Percentiles rank a stretch among this genome's conserved stretches.
These are phyloP conservation scores for Hysterium pulicare DNA, from an alignment of 2,329 filamentous ascomycete genomes.

Conservation along the genomic window DNA sequence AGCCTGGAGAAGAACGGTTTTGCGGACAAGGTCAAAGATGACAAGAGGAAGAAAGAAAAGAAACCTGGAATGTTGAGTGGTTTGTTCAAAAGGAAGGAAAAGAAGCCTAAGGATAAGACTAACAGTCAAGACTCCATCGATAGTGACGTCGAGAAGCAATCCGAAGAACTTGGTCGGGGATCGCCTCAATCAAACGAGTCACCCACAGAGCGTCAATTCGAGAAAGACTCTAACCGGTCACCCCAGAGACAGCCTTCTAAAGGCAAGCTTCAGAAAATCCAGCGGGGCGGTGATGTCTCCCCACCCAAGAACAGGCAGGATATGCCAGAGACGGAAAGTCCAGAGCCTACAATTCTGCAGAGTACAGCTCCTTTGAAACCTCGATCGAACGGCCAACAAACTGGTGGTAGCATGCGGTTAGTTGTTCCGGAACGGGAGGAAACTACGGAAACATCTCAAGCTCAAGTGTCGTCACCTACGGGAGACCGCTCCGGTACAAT, in stretches of 20 bases:
- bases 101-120: constrained; percentile 56
- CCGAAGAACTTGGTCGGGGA: constrained; percentile 33
- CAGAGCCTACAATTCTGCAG: constrained; percentile 21
- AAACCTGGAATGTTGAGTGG: constrained; percentile 71
- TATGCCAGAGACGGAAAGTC: constrained; percentile 29
- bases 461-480: constrained; percentile 6
- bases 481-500: constrained; percentile 18
- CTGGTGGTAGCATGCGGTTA: constrained; percentile 30
- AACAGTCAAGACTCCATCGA: constrained; percentile 24
- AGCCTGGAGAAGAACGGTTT: constrained; percentile 66
- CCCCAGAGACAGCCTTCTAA: constrained; percentile 35
- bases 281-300: constrained; percentile 27
- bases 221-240: constrained; percentile 18
- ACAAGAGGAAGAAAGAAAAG: constrained; percentile 70
- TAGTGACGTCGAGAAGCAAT: constrained; percentile 46
- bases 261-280: constrained; percentile 37
- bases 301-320: constrained; percentile 28
- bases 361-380: constrained; percentile 8
- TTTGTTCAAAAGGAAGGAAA: constrained; percentile 64
- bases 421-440: constrained; percentile 28
- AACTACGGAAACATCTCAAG: constrained; percentile 16
- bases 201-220: constrained; percentile 22
- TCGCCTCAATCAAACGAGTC: constrained; percentile 31
- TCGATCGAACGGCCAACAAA: constrained; percentile 17
- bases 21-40: constrained; percentile 63